phyloP scores from a whole-genome alignment of 208 protist species.

The Porcisia deanei region DNA sequence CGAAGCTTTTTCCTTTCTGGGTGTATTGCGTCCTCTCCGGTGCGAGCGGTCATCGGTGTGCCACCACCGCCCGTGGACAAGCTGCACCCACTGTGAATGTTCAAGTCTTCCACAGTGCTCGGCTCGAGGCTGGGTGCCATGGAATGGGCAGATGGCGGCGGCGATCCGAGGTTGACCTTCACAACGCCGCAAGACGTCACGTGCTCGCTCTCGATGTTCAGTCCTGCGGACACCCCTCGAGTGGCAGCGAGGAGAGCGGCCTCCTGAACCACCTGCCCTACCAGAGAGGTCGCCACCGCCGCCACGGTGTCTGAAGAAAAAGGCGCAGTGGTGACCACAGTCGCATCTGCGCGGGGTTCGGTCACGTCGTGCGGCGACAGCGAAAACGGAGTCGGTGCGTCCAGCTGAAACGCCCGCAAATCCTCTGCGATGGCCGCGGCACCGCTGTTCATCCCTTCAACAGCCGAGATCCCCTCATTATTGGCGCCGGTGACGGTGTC shows the following conservation, averaged over 20 bases:
- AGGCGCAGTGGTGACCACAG: no score
- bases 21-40: neutral
- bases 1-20: constrained; percentile 9
- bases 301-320: neutral
- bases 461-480: neutral
- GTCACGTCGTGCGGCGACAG: neutral
- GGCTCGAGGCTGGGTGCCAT: neutral
- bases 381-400: neutral
- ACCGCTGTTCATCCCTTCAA: no score
- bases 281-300: neutral
- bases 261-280: neutral
- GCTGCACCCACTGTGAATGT: neutral
- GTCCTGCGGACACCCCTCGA: neutral
- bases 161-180: neutral
- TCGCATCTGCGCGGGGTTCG: neutral
- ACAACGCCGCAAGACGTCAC: neutral
- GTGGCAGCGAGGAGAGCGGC: constrained; percentile 1
- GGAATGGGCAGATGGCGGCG: neutral
- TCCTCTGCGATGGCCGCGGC: neutral
- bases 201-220: neutral
- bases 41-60: neutral
- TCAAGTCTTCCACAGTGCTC: neutral
- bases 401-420: constrained; percentile 9
- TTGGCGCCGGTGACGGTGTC: neutral
- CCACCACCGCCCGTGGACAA: neutral